Conservation (phyloP, 2,329 filamentous ascomycete genomes). For the Xylariales sp. region DNA sequence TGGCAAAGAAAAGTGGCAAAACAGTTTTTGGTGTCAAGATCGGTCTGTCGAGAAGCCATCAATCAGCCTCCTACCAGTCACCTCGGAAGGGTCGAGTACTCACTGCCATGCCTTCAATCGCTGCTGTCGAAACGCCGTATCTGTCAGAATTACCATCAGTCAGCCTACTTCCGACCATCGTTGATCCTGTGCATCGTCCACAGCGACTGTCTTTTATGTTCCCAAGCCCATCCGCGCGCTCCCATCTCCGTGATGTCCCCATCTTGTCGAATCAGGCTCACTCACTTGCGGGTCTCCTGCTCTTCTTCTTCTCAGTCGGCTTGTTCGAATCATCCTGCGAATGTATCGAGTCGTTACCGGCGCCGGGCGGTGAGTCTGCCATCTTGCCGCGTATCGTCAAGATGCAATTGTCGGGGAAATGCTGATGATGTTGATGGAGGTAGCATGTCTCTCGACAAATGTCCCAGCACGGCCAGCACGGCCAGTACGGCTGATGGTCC, state of each 20-base stretch:
- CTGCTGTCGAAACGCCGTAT: slow-evolving; percentile 96
- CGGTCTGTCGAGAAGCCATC: slow-evolving; percentile 45
- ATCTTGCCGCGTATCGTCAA: slow-evolving; percentile 27
- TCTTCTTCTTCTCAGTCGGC: slow-evolving; percentile 76
- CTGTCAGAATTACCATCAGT: slow-evolving; percentile 37
- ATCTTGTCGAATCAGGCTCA: too few species aligned
- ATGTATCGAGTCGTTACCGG: slow-evolving; percentile 48
- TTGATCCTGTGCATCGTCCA: too few species aligned
- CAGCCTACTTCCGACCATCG: slow-evolving; percentile 8
- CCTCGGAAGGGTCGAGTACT: slow-evolving; percentile 36
- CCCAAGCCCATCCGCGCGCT: too few species aligned
- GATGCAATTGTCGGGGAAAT: too few species aligned
- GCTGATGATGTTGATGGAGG: too few species aligned
- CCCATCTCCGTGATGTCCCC: too few species aligned
- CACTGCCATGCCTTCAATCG: slow-evolving; percentile 98
- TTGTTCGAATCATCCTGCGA: slow-evolving; percentile 49
- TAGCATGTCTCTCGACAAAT: too few species aligned
- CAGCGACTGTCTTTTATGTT: too few species aligned
- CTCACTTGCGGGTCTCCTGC: slow-evolving; percentile 82
- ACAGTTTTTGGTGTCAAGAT: slow-evolving; percentile 88
- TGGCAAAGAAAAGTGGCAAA: slow-evolving; percentile 61
- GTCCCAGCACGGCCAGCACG: too few species aligned
- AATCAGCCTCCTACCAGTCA: background rate
- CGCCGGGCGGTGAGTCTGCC: slow-evolving; percentile 42
- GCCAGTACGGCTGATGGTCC: too few species aligned